Base-by-base conservation (phyloP, 495 filamentous ascomycete genomes). In the Aspergillus sparsus region DNA sequence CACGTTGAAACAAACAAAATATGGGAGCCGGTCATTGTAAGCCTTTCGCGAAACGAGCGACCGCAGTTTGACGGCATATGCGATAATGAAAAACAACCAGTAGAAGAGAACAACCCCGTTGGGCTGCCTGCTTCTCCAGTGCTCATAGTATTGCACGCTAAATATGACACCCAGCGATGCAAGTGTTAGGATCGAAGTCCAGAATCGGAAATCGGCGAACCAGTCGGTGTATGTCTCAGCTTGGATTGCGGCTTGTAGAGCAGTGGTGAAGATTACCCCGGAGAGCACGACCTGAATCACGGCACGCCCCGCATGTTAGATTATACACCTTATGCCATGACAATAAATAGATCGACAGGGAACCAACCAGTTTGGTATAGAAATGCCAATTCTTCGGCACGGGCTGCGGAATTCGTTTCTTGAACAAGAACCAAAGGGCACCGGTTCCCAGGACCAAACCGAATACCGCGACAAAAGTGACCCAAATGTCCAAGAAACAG, bases 81-180 rank as follows among this genome's bases (percentile, higher is more conserved):
- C 84, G 69, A 96, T 88, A 60, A 93, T 77, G 55, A 97, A 86
- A 66, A 96, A 87, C 7, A 96, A 80, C 95, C 95, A 99, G 81
- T 94, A 99, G 74, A 97, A 93, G 45, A 99, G 78, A 15, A 95
- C 92, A 18, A 97, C 90, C 6, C 91, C 93, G 70, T 96, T 96
- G 27, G 95, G 87, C 69, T 94, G 89, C 32, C 93, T 85, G 63
- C 90, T 89, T 42, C 94, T 85, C 73, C 85, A 85, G 75, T 98
- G 92, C 71, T 99, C 95, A 57, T 91, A 80, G 77, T 93, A 95
- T 77, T 99, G 95, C 51, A 98, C 85, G n/a, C 82, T 68, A 63
- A 89, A 91, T 10, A 96, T 89, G 50, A 95, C 83, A 21, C 82
- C 81, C 32, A 97, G 81, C 18, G 92, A 97, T 12, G 87, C 55